These are phyloP conservation scores for Penicillium alfredii DNA, from an alignment of 495 filamentous ascomycete species.

Conservation along the genomic window DNA sequence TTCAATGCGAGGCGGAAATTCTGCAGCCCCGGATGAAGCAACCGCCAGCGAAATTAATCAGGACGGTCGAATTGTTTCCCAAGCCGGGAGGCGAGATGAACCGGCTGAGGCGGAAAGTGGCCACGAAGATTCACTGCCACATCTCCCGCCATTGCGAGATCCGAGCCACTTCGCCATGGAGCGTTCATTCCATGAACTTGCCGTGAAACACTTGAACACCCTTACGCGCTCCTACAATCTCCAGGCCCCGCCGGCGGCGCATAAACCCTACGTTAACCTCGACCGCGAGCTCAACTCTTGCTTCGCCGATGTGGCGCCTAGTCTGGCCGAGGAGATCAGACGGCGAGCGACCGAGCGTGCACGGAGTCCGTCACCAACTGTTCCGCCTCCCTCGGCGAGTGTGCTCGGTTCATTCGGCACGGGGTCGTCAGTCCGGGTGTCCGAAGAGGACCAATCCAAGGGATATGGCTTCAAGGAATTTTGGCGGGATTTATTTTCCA, in stretches of 20 bases:
- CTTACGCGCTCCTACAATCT: constrained; percentile 89
- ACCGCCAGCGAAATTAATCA: constrained; percentile 15
- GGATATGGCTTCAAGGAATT: constrained; percentile 81
- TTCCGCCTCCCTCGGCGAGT: constrained; percentile 32
- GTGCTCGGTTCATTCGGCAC: constrained; percentile 50
- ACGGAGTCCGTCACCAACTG: constrained; percentile 29
- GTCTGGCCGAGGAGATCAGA: constrained; percentile 62
- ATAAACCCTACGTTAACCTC: constrained; percentile 86
- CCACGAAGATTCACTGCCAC: constrained; percentile 25
- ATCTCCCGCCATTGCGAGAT: constrained; percentile 39
- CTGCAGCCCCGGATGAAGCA: constrained; percentile 7
- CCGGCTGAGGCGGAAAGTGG: constrained; percentile 5
- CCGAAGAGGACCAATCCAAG: constrained; percentile 63
- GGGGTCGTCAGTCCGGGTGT: constrained; percentile 50
- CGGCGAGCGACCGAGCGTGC: constrained; percentile 55
- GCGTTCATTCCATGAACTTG: constrained; percentile 67
- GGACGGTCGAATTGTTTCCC: constrained; percentile 25
- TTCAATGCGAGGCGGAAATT: no score
- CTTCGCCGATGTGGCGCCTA: constrained; percentile 79
- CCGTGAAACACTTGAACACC: constrained; percentile 71
- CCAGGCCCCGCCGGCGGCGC: constrained; percentile 83
- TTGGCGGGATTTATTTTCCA: constrained; percentile 73
- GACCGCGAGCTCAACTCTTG: constrained; percentile 75
- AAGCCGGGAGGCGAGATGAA: constrained; percentile 1
- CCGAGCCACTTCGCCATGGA: constrained; percentile 58